Percentiles rank a stretch among this genome's conserved stretches.
Evolutionary conservation across 768 basidiomycete species (phyloP).

Genomic region (Mycena sanguinolenta): DNA sequence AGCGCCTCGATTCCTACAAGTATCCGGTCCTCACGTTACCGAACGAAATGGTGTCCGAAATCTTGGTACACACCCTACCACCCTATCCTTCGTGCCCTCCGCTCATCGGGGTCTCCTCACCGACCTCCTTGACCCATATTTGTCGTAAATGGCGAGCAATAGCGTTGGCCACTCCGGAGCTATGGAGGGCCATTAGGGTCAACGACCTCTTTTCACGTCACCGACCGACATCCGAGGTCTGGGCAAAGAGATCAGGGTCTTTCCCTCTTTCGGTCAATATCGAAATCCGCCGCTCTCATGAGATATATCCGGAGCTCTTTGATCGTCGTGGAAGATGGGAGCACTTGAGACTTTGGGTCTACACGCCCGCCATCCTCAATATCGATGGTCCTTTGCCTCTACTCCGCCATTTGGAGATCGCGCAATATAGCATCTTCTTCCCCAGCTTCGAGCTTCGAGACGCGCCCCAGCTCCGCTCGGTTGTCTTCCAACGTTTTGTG

Average conservation of each 20-base stretch:
- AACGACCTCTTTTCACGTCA: too few species aligned
- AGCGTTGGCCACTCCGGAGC: neutral
- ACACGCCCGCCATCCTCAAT: too few species aligned
- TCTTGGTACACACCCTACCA: neutral
- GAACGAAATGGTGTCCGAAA: neutral
- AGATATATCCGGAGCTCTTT: neutral
- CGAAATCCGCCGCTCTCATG: neutral
- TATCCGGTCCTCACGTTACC: conserved; percentile 9
- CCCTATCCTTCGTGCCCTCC: neutral
- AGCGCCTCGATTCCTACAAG: neutral
- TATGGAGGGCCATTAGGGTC: conserved; percentile 13
- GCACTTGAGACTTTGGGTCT: neutral
- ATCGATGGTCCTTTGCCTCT: neutral
- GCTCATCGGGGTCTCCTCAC: neutral
- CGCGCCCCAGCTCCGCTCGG: neutral
- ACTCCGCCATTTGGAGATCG: neutral
- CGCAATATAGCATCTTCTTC: too few species aligned
- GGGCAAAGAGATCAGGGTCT: neutral
- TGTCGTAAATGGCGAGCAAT: neutral
- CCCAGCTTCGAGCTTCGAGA: neutral
- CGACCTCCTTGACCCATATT: neutral
- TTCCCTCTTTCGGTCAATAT: neutral
- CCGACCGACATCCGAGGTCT: neutral
- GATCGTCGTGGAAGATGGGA: neutral
- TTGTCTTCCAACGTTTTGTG: neutral